Conservation (phyloP, 768 basidiomycete species). For the Tremella yokohamensis region DNA sequence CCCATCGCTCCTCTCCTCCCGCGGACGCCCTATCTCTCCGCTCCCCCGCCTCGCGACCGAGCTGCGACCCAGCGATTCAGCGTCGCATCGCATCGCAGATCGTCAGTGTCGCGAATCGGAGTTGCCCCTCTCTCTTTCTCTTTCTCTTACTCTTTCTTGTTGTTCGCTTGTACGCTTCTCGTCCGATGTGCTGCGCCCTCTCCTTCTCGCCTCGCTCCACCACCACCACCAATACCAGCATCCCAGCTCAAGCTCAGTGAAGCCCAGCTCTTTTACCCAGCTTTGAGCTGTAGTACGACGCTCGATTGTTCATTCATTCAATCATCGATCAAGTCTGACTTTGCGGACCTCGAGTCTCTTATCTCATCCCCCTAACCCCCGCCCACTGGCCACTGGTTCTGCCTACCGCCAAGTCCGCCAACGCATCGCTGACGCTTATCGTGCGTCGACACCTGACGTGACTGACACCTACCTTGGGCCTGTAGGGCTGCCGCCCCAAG, state of each 20-base stretch:
- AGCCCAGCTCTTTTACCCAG: background rate
- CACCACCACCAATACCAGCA: no score
- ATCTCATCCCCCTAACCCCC: background rate
- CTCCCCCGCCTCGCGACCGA: background rate
- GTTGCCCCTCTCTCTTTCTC: background rate
- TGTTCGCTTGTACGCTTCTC: no score
- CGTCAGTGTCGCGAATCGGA: background rate
- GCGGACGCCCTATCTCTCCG: background rate
- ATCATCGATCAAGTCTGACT: background rate
- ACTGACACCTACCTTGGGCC: no score
- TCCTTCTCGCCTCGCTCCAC: no score
- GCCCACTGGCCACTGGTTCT: background rate
- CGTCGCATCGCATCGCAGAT: background rate
- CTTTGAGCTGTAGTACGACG: background rate
- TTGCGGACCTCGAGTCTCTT: background rate
- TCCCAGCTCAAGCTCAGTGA: no score
- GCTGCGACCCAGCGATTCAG: background rate
- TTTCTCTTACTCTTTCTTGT: background rate
- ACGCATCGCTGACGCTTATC: slow-evolving; percentile 1
- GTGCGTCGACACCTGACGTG: no score
- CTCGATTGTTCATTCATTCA: background rate
- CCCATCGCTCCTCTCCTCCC: background rate
- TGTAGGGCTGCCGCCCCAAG: no score
- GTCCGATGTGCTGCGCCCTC: no score
- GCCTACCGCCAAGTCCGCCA: background rate